Evolutionary conservation across 2,329 filamentous ascomycete species (phyloP).

Genomic region (Aspergillus sp.): DNA sequence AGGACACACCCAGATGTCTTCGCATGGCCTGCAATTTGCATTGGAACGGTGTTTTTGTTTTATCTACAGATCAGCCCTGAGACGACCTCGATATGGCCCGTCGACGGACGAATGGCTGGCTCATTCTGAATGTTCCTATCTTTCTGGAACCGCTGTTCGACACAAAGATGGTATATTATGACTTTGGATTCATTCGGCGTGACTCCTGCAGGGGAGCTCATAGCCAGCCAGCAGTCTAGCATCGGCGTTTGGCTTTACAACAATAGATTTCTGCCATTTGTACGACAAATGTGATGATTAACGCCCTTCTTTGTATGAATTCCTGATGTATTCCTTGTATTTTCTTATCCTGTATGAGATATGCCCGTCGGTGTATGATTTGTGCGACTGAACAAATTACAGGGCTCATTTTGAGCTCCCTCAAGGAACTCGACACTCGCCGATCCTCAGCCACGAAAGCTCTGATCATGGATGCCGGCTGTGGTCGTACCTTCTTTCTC

Average conservation of each 20-base stretch:
- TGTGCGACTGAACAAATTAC: neutral
- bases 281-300: constrained; percentile 7
- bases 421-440: neutral
- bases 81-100: neutral
- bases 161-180: constrained; percentile 32
- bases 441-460: neutral
- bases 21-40: constrained; percentile 31
- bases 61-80: constrained; percentile 2
- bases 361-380: constrained; percentile 4
- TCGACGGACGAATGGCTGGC: constrained; percentile 9
- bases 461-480: neutral
- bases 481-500: neutral
- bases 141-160: constrained; percentile 19
- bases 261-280: constrained; percentile 28
- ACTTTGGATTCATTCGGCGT: constrained; percentile 14
- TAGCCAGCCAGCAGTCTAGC: constrained; percentile 13
- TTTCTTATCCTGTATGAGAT: constrained; percentile 7
- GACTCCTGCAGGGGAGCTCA: constrained; percentile 3
- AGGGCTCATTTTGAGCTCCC: neutral
- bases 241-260: constrained; percentile 25
- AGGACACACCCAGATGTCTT: constrained; percentile 6
- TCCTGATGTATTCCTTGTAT: constrained; percentile 1
- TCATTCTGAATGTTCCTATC: constrained; percentile 6
- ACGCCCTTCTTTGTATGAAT: neutral
- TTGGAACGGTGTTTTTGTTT: constrained; percentile 33